Base-by-base conservation (phyloP, 768 basidiomycete genomes). In the Naganishia vishniacii region DNA sequence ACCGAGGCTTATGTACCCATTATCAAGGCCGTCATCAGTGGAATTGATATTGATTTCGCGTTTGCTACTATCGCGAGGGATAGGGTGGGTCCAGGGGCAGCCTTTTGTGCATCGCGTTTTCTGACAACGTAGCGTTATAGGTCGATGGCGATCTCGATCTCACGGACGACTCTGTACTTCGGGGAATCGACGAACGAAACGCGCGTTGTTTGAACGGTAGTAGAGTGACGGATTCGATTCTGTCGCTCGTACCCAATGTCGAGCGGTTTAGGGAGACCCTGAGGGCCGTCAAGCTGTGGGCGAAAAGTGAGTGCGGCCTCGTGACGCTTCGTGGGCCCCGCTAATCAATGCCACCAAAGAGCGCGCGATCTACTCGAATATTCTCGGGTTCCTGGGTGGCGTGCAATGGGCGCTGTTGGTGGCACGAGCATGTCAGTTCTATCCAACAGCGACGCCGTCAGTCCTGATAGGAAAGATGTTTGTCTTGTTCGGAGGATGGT, bases 371-470 rank as follows among this genome's bases (percentile, higher is more conserved):
- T 97, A 97, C 78, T 94, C 92, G 0, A 99, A 99, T 76, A 91
- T 97, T 12, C 91, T 91, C 71, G 95, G 94, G 20, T 99, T 98
- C 77, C 83, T 94, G 32, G 95, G 95, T 62, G 95, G 95, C 72
- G 94, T 98, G 1, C 94, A 93, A 29, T 99, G 95, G 95, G 90
- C 94, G 3, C 88, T 98, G 82, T 84, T 98, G 42, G 93, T 97
- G n/a, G 95, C 95, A 56, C 86, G 95, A 77, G 92, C 98, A 82
- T 99, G 95, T 80, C 95, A 99, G 73, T 79, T 99, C 61, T 99
- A 98, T 77, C 95, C 95, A 31, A 95, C 87, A 66, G 93, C 91
- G 8, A 85, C 86, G 65, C 91, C 93, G 13, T 91, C 92, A 16
- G 90, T 89, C 3, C 92, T 99, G 69, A 91, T 99, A 75, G 92